Evolutionary conservation across 345 rosid species (phyloP).

Genomic region (Punica granatum): DNA sequence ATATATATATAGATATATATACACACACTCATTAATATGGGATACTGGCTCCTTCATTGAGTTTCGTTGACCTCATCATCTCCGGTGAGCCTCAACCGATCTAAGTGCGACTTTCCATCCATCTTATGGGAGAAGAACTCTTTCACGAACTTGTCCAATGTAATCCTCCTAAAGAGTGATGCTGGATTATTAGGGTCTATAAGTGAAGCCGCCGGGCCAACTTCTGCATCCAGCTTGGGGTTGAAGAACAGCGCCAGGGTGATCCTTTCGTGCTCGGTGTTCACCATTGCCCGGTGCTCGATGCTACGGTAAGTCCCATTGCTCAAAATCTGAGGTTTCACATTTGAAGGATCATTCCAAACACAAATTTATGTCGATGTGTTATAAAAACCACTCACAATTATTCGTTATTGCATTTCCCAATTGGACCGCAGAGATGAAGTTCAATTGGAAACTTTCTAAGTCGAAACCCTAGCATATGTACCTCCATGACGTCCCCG

Average conservation of each 20-base stretch:
- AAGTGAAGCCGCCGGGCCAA: conserved; percentile 14
- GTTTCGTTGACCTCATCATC: too few relatives aligned
- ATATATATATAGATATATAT: too few relatives aligned
- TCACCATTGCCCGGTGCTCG: conserved; percentile 20
- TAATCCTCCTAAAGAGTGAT: conserved; percentile 10
- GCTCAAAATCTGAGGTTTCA: conserved; percentile 11
- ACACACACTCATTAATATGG: too few relatives aligned
- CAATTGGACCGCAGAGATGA: too few relatives aligned
- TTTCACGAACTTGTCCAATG: background rate
- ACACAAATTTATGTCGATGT: too few relatives aligned
- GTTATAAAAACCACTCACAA: too few relatives aligned
- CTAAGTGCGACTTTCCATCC: background rate
- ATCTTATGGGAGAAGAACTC: background rate
- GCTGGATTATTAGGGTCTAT: conserved; percentile 9
- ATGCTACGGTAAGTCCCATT: conserved; percentile 20
- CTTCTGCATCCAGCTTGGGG: conserved; percentile 14
- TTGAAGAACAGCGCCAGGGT: conserved; percentile 13
- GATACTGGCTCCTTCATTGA: too few relatives aligned
- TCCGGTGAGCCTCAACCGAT: background rate
- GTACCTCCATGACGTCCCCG: conserved; percentile 25
- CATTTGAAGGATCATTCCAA: too few relatives aligned
- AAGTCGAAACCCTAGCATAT: background rate
- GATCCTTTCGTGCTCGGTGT: conserved; percentile 11
- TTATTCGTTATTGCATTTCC: too few relatives aligned
- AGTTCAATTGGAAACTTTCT: too few relatives aligned